Base-by-base conservation (phyloP, 1,139 yeast genomes). In the Yamadazyma jaroonii region DNA sequence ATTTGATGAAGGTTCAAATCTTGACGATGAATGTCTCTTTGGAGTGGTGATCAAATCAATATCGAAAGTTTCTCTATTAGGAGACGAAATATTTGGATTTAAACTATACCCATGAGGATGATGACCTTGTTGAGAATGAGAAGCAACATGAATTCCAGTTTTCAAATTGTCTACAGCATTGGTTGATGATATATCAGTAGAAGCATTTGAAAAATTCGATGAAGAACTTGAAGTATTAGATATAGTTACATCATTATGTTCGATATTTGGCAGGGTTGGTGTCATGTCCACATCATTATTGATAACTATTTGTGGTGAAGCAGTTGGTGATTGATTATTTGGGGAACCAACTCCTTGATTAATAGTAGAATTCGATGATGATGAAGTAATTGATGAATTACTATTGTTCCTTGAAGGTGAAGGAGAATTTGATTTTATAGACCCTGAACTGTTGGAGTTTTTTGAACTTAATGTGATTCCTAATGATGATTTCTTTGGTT, bases 1-100 rank as follows among this genome's bases (percentile, higher is more conserved):
- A 21, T 77, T 71, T 31, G 79, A 67, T 3, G 89, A 75, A 9
- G 89, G 87, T 59, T 90, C 97, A 52, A 94, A 89, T 47, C 97
- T 74, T 26, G 96, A 87, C 23, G 96, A 87, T 34, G 95, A 85
- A 59, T 92, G 98, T 56, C 98, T 80, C 54, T 87, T 88, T 9
- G 98, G 97, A 1, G 95, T 59, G 10, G 62, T 66, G 32, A 71
- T 71, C 52, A 71, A 59, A 48, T 71, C 77, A 40, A 71, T 71
- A 49, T 71, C 76, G 44, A 69, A 65, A 24, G 48, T 49, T 33
- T 71, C 77, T 45, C 64, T 59, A 36, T 66, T 63, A 20, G 77
- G 76, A n/a, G 74, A 65, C 6, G 66, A 41, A 35, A 71, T 69
- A 50, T 67, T 69, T 15, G 74, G 70, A 40, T 52, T 62, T 39